Evolutionary conservation across 148 eudicot genomes (phyloP), one percentile per base, ranked within the genome.

Genomic region (Limonium bicolor): DNA sequence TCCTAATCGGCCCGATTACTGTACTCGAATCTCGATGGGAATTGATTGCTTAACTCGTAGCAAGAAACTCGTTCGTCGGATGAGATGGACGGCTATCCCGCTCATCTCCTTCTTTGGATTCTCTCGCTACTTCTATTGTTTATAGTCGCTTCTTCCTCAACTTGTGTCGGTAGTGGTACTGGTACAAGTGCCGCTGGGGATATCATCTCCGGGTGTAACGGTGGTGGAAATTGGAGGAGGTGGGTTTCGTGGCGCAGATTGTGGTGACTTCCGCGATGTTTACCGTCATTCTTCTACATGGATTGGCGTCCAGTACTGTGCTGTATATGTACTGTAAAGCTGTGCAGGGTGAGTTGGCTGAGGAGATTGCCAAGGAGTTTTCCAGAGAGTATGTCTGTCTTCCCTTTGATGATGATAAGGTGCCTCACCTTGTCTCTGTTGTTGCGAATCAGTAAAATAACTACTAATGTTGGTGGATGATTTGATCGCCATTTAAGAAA

Each of bases 321-420:
- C 35, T 82, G 65, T 82, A 68, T 24, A 61, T 82, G 79, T 78
- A 77, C 36, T 78, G 93, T 46, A 82, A 71, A 64, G 86, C 82
- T 0, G 55, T 74, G 26, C 76, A 59, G 18, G 93, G 86, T 2
- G 93, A 82, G 27, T 39, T 82, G 58, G 86, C 76, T 1, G 63
- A 59, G 23, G 86, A 82, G 62, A 64, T 82, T 22, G 72, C 74
- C 0, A 67, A 69, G 66, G 88, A 76, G 64, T 80, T 76, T 48
- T 67, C 69, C 16, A 34, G 46, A 4, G 85, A 71, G 38, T 41
- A 21, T 6, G 5, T 15, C 6, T 8, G 11, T 7, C 20, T 38
- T 7, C 40, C 40, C 40, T 14, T 36, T 39, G 24, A 18, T 39
- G 43, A 39, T 18, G 43, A 39, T 20, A 39, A 39, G 46, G 27